Evolutionary conservation across 225 moss, liverwort and hornwort species (phyloP).

Genomic region (Bryoerythrophyllum caledonicum): DNA sequence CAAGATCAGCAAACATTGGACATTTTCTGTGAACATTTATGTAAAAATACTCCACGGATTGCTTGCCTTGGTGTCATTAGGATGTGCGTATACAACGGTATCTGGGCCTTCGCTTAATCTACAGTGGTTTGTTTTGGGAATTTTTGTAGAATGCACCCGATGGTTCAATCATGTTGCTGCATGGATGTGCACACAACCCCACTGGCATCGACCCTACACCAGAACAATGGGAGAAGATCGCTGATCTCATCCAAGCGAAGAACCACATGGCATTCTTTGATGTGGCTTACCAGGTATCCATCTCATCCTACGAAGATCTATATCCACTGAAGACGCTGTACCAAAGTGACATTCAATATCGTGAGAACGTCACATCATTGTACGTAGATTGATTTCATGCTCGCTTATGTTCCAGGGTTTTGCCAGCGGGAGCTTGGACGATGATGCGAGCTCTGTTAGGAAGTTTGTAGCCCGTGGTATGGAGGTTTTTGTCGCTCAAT

Average conservation of each 20-base stretch:
- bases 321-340: background rate
- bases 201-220: slow-evolving; percentile 94
- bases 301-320: background rate
- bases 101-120: background rate
- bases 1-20: background rate
- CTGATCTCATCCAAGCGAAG: slow-evolving; percentile 74
- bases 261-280: slow-evolving; percentile 91
- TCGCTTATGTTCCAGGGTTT: slow-evolving; percentile 65
- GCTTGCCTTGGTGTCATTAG: background rate
- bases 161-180: slow-evolving; percentile 82
- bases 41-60: background rate
- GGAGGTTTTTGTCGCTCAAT: slow-evolving; percentile 90
- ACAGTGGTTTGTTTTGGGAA: background rate
- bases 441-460: slow-evolving; percentile 89
- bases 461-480: slow-evolving; percentile 78
- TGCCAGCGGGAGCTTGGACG: slow-evolving; percentile 94
- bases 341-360: background rate
- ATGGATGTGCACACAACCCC: slow-evolving; percentile 98
- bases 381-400: background rate
- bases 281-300: slow-evolving; percentile 86
- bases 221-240: slow-evolving; percentile 91
- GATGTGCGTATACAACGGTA: background rate
- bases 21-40: background rate
- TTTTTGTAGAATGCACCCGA: slow-evolving; percentile 72
- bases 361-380: background rate